Evolutionary conservation across 345 rosid species (phyloP).

Genomic region (Cardiospermum halicacabum): DNA sequence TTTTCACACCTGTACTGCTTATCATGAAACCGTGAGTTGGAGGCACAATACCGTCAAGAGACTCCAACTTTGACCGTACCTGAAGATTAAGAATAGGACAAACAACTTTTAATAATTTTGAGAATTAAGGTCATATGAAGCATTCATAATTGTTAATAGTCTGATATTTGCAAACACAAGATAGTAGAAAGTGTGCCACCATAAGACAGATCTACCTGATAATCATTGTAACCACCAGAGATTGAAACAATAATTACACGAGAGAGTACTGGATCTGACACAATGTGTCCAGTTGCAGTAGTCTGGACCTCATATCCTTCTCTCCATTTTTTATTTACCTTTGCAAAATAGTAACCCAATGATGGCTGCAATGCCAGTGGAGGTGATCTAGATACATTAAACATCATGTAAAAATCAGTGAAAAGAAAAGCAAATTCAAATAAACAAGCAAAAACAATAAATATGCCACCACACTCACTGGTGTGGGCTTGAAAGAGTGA

Average conservation of each 20-base stretch:
- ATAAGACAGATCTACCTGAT: slow-evolving; percentile 52
- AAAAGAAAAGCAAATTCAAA: neutral
- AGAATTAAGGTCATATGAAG: neutral
- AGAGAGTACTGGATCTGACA: slow-evolving; percentile 65
- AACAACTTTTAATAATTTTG: slow-evolving; percentile 1
- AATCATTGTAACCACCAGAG: slow-evolving; percentile 88
- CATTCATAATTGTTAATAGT: slow-evolving; percentile 1
- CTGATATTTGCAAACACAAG: neutral
- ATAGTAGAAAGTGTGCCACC: slow-evolving; percentile 2
- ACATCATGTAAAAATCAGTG: slow-evolving; percentile 11
- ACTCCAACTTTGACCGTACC: slow-evolving; percentile 82
- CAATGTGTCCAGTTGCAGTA: slow-evolving; percentile 41
- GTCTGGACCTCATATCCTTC: slow-evolving; percentile 63
- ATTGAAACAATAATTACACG: slow-evolving; percentile 76
- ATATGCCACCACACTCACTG: slow-evolving; percentile 56
- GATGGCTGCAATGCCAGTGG: slow-evolving; percentile 98
- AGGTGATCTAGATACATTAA: slow-evolving; percentile 72
- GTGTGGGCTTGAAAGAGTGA: slow-evolving; percentile 93
- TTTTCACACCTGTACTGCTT: slow-evolving; percentile 85
- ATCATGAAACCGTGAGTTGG: slow-evolving; percentile 82
- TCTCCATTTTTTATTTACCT: slow-evolving; percentile 80
- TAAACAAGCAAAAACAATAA: slow-evolving; percentile 18
- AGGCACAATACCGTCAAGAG: slow-evolving; percentile 94
- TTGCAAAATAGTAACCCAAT: slow-evolving; percentile 73
- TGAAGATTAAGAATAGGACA: slow-evolving; percentile 22